A percentile compares a stretch with the other conserved stretches of the same genome.
These are phyloP conservation scores for Wickerhamomyces pijperi DNA, from an alignment of 805 yeast genomes.

Conservation along the genomic window DNA sequence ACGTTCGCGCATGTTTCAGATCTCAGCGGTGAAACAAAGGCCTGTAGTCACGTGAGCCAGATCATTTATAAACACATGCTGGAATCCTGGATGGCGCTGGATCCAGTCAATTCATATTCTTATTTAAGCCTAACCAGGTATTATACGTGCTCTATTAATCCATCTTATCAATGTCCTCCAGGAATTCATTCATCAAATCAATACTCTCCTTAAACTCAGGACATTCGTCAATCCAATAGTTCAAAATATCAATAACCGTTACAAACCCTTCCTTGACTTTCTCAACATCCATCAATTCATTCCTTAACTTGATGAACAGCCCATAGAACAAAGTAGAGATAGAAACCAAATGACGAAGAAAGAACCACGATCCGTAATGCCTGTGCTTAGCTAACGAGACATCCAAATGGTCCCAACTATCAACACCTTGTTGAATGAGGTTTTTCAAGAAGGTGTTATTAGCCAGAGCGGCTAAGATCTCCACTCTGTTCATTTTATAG, in stretches of 20 bases:
- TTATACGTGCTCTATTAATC: no score
- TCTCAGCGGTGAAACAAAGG: no score
- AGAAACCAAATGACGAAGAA: conserved; percentile 9
- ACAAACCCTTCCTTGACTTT: conserved; percentile 4
- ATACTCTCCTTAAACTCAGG: conserved; percentile 8
- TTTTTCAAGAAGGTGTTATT: conserved; percentile 8
- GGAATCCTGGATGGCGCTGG: no score
- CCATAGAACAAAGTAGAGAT: conserved; percentile 4
- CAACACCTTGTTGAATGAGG: conserved; percentile 9
- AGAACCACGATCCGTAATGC: conserved; percentile 19
- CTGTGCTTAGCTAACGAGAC: conserved; percentile 16
- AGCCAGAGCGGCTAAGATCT: not conserved
- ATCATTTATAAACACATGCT: no score
- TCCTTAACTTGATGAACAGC: conserved; percentile 7
- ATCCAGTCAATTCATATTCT: no score
- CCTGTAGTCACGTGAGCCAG: no score
- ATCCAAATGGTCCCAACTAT: conserved; percentile 12
- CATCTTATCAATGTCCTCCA: not conserved
- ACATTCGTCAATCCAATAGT: conserved; percentile 15
- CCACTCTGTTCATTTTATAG: conserved; percentile 5
- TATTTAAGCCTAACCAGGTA: no score
- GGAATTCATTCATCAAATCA: not conserved
- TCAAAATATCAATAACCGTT: conserved; percentile 5
- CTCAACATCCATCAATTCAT: conserved; percentile 4
- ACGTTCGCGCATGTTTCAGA: no score